Percentiles rank a stretch among this genome's conserved stretches.
These are phyloP conservation scores for Chara braunii DNA, from an alignment of 139 green algal genomes.

Conservation along the genomic window DNA sequence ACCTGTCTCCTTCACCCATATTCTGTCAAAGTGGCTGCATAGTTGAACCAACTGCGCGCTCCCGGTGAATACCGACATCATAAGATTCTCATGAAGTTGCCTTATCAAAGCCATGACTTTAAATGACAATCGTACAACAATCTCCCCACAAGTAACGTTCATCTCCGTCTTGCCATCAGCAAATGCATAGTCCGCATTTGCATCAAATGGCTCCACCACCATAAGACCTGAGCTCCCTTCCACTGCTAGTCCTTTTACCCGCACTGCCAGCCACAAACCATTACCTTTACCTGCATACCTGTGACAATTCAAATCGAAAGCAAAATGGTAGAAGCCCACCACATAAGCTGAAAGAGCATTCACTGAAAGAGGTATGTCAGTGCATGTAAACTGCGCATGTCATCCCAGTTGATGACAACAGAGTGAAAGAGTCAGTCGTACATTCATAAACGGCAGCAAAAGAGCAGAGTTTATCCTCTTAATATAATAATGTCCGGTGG, in stretches of 20 bases:
- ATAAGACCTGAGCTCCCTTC: constrained; percentile 10
- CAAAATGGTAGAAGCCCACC: too few species aligned
- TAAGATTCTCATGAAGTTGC: constrained; percentile 45
- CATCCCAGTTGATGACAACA: too few species aligned
- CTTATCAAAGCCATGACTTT: constrained; percentile 60
- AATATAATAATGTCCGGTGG: too few species aligned
- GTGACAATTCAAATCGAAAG: too few species aligned
- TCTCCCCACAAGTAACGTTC: constrained; percentile 42
- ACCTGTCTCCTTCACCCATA: too few species aligned
- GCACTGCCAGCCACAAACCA: constrained; percentile 14
- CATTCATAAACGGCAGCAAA: too few species aligned
- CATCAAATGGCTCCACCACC: constrained; percentile 27
- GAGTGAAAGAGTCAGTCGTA: too few species aligned
- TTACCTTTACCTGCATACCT: constrained; percentile 3
- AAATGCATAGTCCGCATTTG: background rate
- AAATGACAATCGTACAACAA: constrained; percentile 58
- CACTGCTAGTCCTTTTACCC: constrained; percentile 13
- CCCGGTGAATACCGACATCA: constrained; percentile 39
- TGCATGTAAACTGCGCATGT: too few species aligned
- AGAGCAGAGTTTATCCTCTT: too few species aligned
- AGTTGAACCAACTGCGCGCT: constrained; percentile 44
- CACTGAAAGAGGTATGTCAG: too few species aligned
- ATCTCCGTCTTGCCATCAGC: constrained; percentile 39
- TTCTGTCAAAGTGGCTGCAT: constrained; percentile 52
- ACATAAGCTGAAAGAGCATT: too few species aligned